Conservation (phyloP, 2,329 filamentous ascomycete genomes). For the Gremmenia infestans region DNA sequence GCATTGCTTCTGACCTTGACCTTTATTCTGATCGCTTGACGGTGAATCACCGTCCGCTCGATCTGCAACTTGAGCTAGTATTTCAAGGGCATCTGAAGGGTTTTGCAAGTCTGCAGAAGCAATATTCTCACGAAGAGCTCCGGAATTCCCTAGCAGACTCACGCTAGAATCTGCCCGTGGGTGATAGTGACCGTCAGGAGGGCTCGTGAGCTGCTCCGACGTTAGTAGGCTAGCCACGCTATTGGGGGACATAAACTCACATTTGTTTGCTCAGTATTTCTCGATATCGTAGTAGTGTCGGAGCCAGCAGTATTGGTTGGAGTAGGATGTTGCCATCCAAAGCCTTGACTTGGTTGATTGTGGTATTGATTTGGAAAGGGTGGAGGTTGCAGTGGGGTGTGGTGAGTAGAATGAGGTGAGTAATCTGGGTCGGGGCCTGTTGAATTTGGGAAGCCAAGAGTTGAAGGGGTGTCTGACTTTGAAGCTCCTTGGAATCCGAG, state of each 20-base stretch:
- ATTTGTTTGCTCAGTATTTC: conserved; percentile 20
- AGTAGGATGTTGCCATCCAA: conserved; percentile 16
- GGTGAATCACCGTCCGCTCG: conserved; percentile 26
- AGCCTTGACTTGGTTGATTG: conserved; percentile 10
- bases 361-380: conserved; percentile 19
- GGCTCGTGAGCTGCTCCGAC: conserved; percentile 14
- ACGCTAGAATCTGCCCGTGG: conserved; percentile 14
- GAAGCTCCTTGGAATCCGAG: conserved; percentile 3
- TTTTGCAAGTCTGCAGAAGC: conserved; percentile 30
- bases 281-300: conserved; percentile 15
- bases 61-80: conserved; percentile 30
- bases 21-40: conserved; percentile 17
- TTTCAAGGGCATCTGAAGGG: conserved; percentile 31
- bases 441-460: conserved; percentile 6
- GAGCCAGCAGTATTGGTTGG: conserved; percentile 12
- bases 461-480: conserved; percentile 2
- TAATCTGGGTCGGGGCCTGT: conserved; percentile 5
- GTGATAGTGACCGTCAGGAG: conserved; percentile 14
- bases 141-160: conserved; percentile 14
- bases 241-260: conserved; percentile 6
- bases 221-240: not conserved
- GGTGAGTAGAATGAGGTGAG: conserved; percentile 11
- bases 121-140: conserved; percentile 24
- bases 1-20: conserved; percentile 8
- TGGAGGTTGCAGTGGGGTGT: conserved; percentile 5